Percentiles rank a stretch among this genome's conserved stretches.
Evolutionary conservation across 306 rosid genomes (phyloP).

Genomic region (Lablab purpureus): DNA sequence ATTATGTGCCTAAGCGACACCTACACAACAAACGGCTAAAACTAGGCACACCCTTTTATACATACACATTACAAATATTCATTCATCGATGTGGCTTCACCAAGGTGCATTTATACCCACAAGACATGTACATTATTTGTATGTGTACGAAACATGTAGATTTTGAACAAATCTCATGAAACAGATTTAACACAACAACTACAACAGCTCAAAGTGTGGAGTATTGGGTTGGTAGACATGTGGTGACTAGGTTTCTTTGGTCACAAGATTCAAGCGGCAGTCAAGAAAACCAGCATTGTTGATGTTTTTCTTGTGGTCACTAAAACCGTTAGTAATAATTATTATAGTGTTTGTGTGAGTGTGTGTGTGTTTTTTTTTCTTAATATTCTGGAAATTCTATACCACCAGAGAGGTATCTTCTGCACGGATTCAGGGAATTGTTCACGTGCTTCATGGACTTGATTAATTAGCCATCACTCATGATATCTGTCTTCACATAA

Average conservation of each 20-base stretch:
- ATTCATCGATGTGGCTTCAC: no score
- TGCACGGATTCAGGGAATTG: conserved; percentile 55
- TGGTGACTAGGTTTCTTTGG: conserved; percentile 52
- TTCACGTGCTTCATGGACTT: conserved; percentile 50
- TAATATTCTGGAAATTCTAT: conserved; percentile 14
- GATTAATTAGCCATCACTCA: conserved; percentile 9
- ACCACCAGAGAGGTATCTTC: conserved; percentile 46
- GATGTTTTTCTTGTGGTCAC: conserved; percentile 33
- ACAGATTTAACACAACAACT: conserved; percentile 33
- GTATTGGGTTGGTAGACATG: conserved; percentile 38
- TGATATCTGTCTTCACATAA: neutral
- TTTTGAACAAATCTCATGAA: conserved; percentile 31
- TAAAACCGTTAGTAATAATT: conserved; percentile 30
- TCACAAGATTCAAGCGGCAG: conserved; percentile 48
- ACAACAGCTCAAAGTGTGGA: conserved; percentile 7
- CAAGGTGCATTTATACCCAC: no score
- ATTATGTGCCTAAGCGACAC: conserved; percentile 24
- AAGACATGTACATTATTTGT: no score
- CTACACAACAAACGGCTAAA: neutral
- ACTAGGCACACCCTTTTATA: neutral
- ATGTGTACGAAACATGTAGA: neutral
- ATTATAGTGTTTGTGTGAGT: no score
- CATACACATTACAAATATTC: no score
- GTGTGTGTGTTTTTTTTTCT: neutral
- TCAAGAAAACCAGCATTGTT: conserved; percentile 39